phyloP scores from a whole-genome alignment of 495 filamentous ascomycete genomes.

The Tuber umbilicatum region DNA sequence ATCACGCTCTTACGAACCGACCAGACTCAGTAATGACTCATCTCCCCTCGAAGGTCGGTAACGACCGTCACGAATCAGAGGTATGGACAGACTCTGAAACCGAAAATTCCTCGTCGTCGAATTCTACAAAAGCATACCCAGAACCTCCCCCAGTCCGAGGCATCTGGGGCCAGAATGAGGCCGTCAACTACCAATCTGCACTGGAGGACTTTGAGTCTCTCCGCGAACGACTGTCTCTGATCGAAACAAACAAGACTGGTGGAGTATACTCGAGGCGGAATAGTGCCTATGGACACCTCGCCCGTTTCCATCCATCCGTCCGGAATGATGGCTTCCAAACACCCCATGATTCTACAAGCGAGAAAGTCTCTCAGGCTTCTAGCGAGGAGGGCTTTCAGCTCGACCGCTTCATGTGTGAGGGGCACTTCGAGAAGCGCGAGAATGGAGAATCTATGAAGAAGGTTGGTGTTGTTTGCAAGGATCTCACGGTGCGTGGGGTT shows the following conservation, averaged over 20 bases:
- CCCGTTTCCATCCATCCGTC: background rate
- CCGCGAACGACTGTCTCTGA: background rate
- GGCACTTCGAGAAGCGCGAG: constrained; percentile 73
- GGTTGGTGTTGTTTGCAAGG: constrained; percentile 72
- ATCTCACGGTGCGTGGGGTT: constrained; percentile 48
- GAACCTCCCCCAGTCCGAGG: background rate
- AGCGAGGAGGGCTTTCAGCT: constrained; percentile 61
- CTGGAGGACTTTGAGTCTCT: background rate
- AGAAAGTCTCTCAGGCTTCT: background rate
- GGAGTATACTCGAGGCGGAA: background rate
- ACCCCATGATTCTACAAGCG: background rate
- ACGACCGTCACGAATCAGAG: background rate
- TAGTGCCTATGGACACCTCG: background rate
- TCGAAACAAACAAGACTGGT: background rate
- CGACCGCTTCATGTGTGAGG: constrained; percentile 66
- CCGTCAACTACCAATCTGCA: background rate
- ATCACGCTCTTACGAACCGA: background rate
- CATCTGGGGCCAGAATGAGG: background rate
- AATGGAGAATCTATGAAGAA: constrained; percentile 51
- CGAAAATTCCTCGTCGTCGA: background rate
- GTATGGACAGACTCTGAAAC: background rate
- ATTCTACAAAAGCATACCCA: background rate
- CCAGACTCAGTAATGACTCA: background rate
- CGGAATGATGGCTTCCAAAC: background rate
- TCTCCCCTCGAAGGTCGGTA: background rate